Conservation (phyloP, 352 stramenopile species). For the Phytophthora rubi region DNA sequence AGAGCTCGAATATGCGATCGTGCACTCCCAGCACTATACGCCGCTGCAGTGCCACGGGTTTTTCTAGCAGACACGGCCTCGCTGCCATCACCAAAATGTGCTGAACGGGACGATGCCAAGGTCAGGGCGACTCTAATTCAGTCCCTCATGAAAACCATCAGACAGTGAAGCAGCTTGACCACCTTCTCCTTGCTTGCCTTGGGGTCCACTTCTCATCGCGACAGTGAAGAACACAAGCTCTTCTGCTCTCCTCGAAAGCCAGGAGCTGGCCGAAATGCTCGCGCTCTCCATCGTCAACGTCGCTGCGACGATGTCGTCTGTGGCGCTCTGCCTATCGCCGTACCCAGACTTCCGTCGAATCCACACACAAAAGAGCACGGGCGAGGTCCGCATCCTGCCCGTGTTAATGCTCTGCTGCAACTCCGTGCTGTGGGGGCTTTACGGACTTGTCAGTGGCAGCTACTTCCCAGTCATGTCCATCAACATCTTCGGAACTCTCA, state of each 20-base stretch:
- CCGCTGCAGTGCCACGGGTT: too few relatives aligned
- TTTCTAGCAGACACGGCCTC: too few relatives aligned
- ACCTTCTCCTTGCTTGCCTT: neutral
- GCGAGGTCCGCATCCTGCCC: slow-evolving; percentile 46
- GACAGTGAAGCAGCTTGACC: neutral
- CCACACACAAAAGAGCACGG: slow-evolving; percentile 31
- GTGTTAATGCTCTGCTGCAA: slow-evolving; percentile 51
- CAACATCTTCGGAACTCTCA: slow-evolving; percentile 48
- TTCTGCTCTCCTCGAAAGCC: neutral
- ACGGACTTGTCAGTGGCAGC: slow-evolving; percentile 39
- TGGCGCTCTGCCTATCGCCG: slow-evolving; percentile 34
- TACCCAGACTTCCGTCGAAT: slow-evolving; percentile 32
- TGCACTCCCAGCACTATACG: too few relatives aligned
- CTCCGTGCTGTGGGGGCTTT: slow-evolving; percentile 47
- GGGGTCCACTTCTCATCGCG: slow-evolving; percentile 14
- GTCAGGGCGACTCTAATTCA: too few relatives aligned
- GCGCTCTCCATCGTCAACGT: slow-evolving; percentile 37
- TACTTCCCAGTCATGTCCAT: slow-evolving; percentile 53
- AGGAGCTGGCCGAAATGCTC: slow-evolving; percentile 19
- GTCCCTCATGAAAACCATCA: too few relatives aligned
- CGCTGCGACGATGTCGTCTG: slow-evolving; percentile 20
- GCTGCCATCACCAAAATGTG: too few relatives aligned
- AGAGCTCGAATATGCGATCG: too few relatives aligned
- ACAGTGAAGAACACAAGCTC: neutral
- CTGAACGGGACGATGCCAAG: too few relatives aligned